Percentiles rank a stretch among this genome's conserved stretches.
phyloP scores from a whole-genome alignment of 2,329 filamentous ascomycete species.

The Fusarium virguliforme region DNA sequence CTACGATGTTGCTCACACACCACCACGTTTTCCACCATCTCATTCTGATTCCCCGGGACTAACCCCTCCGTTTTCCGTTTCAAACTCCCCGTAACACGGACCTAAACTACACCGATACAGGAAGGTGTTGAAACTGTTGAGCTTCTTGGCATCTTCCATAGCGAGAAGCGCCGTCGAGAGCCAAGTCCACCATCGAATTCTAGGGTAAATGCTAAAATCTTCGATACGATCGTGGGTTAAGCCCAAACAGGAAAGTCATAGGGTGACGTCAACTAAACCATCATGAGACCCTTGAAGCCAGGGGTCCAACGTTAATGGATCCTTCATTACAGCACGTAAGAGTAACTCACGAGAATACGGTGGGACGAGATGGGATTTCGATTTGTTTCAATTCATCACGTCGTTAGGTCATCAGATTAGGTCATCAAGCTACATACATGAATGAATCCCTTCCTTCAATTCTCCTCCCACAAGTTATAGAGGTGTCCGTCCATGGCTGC shows the following conservation, averaged over 20 bases:
- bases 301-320: slow-evolving; percentile 14
- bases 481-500: slow-evolving; percentile 14
- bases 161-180: background rate
- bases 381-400: slow-evolving; percentile 35
- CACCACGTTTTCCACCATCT: slow-evolving; percentile 37
- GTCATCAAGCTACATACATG: slow-evolving; percentile 43
- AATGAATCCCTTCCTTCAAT: slow-evolving; percentile 26
- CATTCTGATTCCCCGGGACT: background rate
- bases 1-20: slow-evolving; percentile 18
- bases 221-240: slow-evolving; percentile 12
- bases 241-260: slow-evolving; percentile 15
- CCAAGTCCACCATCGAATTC: slow-evolving; percentile 28
- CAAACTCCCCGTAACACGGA: background rate
- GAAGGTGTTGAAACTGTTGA: slow-evolving; percentile 4
- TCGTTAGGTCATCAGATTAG: slow-evolving; percentile 47
- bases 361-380: background rate
- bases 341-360: background rate
- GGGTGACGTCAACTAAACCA: slow-evolving; percentile 45
- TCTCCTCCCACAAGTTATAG: slow-evolving; percentile 1
- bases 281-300: slow-evolving; percentile 14
- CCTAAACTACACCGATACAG: slow-evolving; percentile 2
- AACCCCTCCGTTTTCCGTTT: background rate
- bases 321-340: slow-evolving; percentile 5
- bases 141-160: background rate
- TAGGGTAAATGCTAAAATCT: slow-evolving; percentile 17